A percentile compares a stretch with the other conserved stretches of the same genome.
Evolutionary conservation across 768 basidiomycete species (phyloP).

Genomic region (Rhizopogon vinicolor): DNA sequence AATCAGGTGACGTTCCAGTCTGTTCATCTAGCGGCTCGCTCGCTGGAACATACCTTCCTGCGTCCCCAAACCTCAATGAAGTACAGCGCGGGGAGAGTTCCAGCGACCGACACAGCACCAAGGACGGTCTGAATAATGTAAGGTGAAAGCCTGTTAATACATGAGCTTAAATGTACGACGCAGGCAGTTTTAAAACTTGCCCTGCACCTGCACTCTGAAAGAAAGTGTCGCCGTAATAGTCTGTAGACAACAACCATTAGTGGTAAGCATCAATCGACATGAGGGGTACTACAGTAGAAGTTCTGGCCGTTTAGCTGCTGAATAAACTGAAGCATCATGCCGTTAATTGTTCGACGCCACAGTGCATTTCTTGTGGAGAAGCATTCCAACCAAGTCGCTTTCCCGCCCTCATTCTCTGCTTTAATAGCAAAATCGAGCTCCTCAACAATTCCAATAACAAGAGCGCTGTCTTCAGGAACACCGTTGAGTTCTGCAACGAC

Average conservation of each 20-base stretch:
- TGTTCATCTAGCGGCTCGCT: not conserved
- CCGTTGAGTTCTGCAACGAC: constrained; percentile 67
- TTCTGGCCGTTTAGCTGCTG: constrained; percentile 81
- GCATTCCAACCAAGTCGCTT: constrained; percentile 75
- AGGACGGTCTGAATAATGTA: constrained; percentile 75
- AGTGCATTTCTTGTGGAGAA: constrained; percentile 64
- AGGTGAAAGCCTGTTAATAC: constrained; percentile 43
- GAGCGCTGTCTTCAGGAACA: constrained; percentile 49
- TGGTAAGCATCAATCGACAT: constrained; percentile 1
- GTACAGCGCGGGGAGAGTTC: constrained; percentile 62
- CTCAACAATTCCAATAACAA: constrained; percentile 56
- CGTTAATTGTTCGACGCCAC: constrained; percentile 71
- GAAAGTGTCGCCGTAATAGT: constrained; percentile 79
- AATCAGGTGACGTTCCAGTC: not conserved
- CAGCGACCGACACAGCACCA: constrained; percentile 70
- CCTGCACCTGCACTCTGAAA: constrained; percentile 69
- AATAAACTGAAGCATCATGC: constrained; percentile 82
- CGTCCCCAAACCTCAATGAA: constrained; percentile 77
- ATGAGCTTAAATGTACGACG: not conserved
- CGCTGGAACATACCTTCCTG: constrained; percentile 40
- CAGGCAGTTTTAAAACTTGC: constrained; percentile 27
- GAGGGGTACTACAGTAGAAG: constrained; percentile 56
- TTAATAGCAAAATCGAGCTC: constrained; percentile 64
- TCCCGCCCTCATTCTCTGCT: constrained; percentile 76
- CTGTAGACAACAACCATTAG: constrained; percentile 29